Base-by-base conservation (phyloP, 306 rosid genomes). In the Rosa lucieae region DNA sequence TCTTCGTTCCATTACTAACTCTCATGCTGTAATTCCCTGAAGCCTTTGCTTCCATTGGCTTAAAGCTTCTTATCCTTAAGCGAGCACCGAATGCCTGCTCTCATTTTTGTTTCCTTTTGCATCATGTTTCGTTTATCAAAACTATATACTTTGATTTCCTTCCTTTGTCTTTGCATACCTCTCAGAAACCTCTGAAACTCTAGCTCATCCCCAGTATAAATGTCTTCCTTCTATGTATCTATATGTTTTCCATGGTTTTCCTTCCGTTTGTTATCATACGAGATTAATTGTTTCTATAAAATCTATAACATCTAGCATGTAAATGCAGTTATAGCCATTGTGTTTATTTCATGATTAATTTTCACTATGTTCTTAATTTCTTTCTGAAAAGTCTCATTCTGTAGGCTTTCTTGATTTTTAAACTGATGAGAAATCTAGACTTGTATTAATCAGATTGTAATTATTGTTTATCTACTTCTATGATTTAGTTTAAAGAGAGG, bases 1-100 rank as follows among this genome's bases (percentile, higher is more conserved):
- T 47, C 99, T 95, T 92, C 98, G 99, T 77, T 95, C 98, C 77
- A 84, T 95, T 82, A 95, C 99, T 74, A 89, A 93, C 85, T 93
- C 99, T 86, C 89, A 90, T 82, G 94, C 99, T 89, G 99, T 95
- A 95, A 91, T 77, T 88, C 82, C 63, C 81, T 84, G 10, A 68
- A 39, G 69, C 67, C 79, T 79, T 56, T 80, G n/a, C 76, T 86
- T 83, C 83, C 86, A 82, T 81, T 88, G 87, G 84, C 77, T 84
- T 55, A 48, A 56, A 39, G 48, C 48, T 18, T 67, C 71, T 67
- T 40, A 67, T 65, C 44, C 44, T 32, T 65, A 2, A 17, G 48
- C 47, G 32, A 63, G 40, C 71, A 67, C 71, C 12, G 11, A 39
- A 37, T 67, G 23, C 48, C 18, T 35, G 70, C 21, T 7, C 56